Percentiles rank a stretch among this genome's conserved stretches.
These are phyloP conservation scores for Funneliformis geosporum DNA, from an alignment of 192 early-diverging fungal species.

Conservation along the genomic window DNA sequence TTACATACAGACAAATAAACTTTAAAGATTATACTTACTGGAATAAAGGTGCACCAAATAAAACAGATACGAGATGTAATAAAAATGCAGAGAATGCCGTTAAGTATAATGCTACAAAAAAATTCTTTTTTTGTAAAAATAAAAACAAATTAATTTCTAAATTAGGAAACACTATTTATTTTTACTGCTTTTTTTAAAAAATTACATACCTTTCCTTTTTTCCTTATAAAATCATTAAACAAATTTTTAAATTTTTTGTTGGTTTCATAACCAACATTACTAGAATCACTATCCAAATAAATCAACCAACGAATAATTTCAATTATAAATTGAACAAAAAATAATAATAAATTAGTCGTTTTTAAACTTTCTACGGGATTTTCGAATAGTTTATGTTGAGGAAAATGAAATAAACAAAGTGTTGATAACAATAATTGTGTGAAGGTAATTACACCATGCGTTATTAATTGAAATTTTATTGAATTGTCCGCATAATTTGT, in stretches of 20 bases:
- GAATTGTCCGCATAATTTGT: background rate
- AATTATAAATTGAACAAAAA: conserved; percentile 21
- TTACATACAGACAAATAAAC: no score
- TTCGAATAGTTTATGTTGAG: conserved; percentile 8
- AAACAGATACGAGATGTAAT: conserved; percentile 35
- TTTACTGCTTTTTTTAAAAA: no score
- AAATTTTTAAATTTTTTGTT: background rate
- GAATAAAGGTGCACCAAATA: conserved; percentile 41
- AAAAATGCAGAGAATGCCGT: conserved; percentile 28
- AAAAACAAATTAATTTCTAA: no score
- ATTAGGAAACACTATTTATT: no score
- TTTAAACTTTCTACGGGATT: conserved; percentile 20
- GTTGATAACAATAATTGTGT: conserved; percentile 13
- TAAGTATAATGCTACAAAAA: conserved; percentile 12
- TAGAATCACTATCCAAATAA: conserved; percentile 6
- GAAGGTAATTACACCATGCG: conserved; percentile 19
- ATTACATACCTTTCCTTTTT: conserved; percentile 27
- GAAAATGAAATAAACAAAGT: conserved; percentile 14
- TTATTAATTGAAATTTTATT: background rate
- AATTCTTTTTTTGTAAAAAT: conserved; percentile 25
- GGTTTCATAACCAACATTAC: background rate
- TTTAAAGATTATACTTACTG: conserved; percentile 30
- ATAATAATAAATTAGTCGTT: background rate
- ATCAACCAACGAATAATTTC: conserved; percentile 18
- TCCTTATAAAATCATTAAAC: background rate